phyloP scores from a whole-genome alignment of 371 early-diverging fungal species.

The Coemansia sp. region DNA sequence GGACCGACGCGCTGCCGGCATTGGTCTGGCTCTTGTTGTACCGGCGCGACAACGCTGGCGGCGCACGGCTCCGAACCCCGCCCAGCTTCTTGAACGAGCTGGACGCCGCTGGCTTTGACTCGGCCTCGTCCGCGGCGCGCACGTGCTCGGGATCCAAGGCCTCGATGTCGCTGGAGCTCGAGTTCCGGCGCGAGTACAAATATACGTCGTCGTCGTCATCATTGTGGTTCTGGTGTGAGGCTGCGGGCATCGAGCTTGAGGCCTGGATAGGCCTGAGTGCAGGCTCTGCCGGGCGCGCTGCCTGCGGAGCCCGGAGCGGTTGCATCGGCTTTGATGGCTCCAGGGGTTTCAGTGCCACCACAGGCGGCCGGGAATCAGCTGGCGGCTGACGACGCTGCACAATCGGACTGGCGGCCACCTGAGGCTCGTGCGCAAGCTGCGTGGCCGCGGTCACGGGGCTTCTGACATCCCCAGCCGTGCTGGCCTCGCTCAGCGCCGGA shows the following conservation, averaged over 20 bases:
- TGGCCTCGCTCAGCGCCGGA: conserved; percentile 29
- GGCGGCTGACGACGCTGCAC: no score
- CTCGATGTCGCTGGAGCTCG: conserved; percentile 30
- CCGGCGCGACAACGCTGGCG: conserved; percentile 22
- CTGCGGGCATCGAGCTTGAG: no score
- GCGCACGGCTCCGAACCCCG: conserved; percentile 24
- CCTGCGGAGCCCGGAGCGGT: no score
- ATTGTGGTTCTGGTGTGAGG: conserved; percentile 1
- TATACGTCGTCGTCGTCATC: conserved; percentile 7
- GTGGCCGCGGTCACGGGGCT: conserved; percentile 4
- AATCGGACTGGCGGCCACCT: no score
- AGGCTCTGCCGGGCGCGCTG: no score
- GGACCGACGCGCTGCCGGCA: background rate
- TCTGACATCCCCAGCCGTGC: conserved; percentile 2
- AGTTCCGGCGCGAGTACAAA: conserved; percentile 14
- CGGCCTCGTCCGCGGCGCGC: background rate
- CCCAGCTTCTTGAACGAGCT: conserved; percentile 12
- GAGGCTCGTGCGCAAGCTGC: background rate
- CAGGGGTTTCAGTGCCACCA: no score
- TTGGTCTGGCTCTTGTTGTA: conserved; percentile 10
- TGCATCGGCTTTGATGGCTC: background rate
- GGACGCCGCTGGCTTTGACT: background rate
- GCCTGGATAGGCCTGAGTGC: no score
- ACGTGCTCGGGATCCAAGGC: conserved; percentile 19
- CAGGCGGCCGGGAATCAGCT: no score